Percentiles rank a stretch among this genome's conserved stretches.
Conservation (phyloP, 208 protist genomes). For the Spongospora subterranea region DNA sequence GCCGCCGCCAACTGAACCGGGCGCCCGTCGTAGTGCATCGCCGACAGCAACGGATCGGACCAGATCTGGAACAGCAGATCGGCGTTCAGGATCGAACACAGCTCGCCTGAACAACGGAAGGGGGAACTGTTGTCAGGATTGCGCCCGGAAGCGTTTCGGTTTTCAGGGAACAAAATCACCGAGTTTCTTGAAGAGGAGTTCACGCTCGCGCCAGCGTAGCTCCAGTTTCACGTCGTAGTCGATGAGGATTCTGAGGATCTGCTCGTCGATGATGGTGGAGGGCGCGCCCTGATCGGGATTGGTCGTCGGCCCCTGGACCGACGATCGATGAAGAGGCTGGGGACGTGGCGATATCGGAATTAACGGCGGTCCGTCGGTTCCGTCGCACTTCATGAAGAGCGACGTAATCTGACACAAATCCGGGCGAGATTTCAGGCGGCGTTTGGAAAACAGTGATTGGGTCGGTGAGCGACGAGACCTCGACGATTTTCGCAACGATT, state of each 20-base stretch:
- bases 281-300: not conserved
- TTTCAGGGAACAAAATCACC: not conserved
- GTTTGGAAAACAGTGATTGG: not conserved
- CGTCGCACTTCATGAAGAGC: not conserved
- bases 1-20: constrained; percentile 50
- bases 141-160: too few relatives aligned
- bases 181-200: not conserved
- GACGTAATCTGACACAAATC: not conserved
- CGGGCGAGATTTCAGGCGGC: not conserved
- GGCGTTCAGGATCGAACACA: not conserved
- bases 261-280: not conserved
- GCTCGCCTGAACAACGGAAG: not conserved
- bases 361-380: not conserved
- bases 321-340: not conserved
- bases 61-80: not conserved
- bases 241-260: constrained; percentile 3
- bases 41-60: not conserved
- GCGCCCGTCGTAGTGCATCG: constrained; percentile 42
- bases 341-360: not conserved
- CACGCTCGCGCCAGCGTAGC: constrained; percentile 25
- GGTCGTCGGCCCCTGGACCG: too few relatives aligned
- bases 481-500: not conserved
- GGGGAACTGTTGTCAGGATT: constrained; percentile 4
- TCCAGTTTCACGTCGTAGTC: constrained; percentile 14
- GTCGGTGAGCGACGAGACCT: not conserved